A percentile compares a stretch with the other conserved stretches of the same genome.
These are phyloP conservation scores for Penicillium sp. DNA, from an alignment of 2,329 filamentous ascomycete species.

Conservation along the genomic window DNA sequence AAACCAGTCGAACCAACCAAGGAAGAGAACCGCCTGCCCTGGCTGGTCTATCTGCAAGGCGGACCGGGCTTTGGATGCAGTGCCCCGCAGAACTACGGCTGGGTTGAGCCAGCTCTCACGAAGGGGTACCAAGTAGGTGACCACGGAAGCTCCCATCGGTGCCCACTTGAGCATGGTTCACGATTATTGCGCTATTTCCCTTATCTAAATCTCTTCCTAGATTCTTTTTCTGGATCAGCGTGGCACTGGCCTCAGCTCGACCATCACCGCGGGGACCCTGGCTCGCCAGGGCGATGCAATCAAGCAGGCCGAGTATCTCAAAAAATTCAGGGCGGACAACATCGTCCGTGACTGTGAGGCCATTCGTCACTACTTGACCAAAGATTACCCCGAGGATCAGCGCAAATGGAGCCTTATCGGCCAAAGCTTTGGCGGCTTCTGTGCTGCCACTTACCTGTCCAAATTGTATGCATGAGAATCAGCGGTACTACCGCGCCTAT, in stretches of 20 bases:
- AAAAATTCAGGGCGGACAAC: conserved; percentile 81
- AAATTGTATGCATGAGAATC: conserved; percentile 59
- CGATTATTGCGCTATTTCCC: no score
- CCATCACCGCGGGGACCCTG: conserved; percentile 71
- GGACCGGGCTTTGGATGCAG: conserved; percentile 78
- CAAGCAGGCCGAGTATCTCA: conserved; percentile 76
- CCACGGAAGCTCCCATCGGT: not conserved
- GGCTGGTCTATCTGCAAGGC: conserved; percentile 74
- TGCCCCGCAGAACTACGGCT: conserved; percentile 68
- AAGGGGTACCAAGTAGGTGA: conserved; percentile 71
- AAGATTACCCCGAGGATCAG: conserved; percentile 64
- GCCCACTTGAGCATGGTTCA: no score
- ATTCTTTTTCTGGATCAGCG: conserved; percentile 83
- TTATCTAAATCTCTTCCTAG: conserved; percentile 17
- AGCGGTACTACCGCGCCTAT: no score
- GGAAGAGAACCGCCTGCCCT: conserved; percentile 53
- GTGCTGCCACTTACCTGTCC: conserved; percentile 77
- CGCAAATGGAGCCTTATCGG: conserved; percentile 83
- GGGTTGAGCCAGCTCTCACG: conserved; percentile 68
- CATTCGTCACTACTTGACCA: conserved; percentile 70
- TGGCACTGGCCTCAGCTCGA: conserved; percentile 80
- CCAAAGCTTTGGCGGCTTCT: conserved; percentile 91
- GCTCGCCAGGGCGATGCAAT: conserved; percentile 60
- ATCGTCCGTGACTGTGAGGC: conserved; percentile 89
- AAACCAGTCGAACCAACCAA: conserved; percentile 50